Conservation (phyloP, 2,329 filamentous ascomycete genomes). For the Penicillium sclerotiorum region DNA sequence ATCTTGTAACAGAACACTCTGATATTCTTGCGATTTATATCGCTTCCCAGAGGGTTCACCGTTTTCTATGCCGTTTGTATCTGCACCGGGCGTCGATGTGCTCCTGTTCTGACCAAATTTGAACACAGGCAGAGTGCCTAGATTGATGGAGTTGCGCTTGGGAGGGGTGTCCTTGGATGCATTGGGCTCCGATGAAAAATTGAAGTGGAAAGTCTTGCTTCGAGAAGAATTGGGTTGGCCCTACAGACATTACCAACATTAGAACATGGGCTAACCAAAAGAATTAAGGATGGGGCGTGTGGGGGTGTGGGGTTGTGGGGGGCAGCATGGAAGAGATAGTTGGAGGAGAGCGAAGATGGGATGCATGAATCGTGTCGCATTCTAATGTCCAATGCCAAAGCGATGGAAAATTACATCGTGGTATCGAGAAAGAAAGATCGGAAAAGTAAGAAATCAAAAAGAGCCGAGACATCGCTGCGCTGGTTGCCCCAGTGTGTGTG, state of each 20-base stretch:
- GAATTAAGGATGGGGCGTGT: slow-evolving; percentile 9
- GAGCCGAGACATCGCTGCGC: slow-evolving; percentile 14
- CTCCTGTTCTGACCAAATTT: slow-evolving; percentile 17
- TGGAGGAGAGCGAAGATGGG: slow-evolving; percentile 1
- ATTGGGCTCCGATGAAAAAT: slow-evolving; percentile 18
- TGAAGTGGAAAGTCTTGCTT: slow-evolving; percentile 26
- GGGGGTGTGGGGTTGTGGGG: slow-evolving; percentile 6
- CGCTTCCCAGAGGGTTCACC: slow-evolving; percentile 10
- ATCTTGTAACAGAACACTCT: too few species aligned
- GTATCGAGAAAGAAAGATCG: slow-evolving; percentile 29
- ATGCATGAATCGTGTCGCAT: slow-evolving; percentile 34
- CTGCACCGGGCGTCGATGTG: slow-evolving; percentile 1
- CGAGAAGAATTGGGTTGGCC: slow-evolving; percentile 31
- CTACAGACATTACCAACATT: slow-evolving; percentile 38
- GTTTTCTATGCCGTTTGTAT: slow-evolving; percentile 4
- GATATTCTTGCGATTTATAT: too few species aligned
- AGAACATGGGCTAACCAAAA: slow-evolving; percentile 29
- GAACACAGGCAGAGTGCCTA: slow-evolving; percentile 28
- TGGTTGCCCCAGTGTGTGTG: slow-evolving; percentile 3
- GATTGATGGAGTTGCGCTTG: slow-evolving; percentile 25
- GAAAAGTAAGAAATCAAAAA: slow-evolving; percentile 14
- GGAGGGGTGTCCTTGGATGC: slow-evolving; percentile 16
- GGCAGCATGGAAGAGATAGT: neutral
- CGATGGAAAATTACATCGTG: slow-evolving; percentile 34
- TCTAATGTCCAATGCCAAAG: slow-evolving; percentile 27